A percentile compares a stretch with the other conserved stretches of the same genome.
Evolutionary conservation across 257 asterid species (phyloP).

Genomic region (Penstemon barbatus): DNA sequence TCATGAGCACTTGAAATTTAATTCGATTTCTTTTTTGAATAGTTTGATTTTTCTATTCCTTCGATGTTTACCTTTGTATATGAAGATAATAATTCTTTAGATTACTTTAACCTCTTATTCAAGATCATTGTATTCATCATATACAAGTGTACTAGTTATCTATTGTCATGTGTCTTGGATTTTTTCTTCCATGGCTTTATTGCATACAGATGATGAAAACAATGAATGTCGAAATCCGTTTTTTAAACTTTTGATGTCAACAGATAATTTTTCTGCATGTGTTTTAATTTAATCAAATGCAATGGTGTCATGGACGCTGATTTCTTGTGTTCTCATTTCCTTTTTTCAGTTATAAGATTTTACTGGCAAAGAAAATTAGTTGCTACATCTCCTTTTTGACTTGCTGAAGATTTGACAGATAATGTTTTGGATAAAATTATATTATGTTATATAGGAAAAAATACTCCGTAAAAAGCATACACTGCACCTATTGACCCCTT

Average conservation of each 20-base stretch:
- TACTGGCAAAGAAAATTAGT: not conserved
- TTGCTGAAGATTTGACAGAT: not conserved
- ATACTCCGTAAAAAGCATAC: not conserved
- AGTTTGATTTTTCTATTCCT: slow-evolving; percentile 1
- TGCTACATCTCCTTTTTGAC: slow-evolving; percentile 7
- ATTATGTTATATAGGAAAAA: not conserved
- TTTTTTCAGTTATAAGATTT: not conserved
- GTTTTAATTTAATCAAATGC: not conserved
- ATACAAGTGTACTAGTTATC: not conserved
- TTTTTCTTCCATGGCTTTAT: not conserved
- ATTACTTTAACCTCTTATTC: not conserved
- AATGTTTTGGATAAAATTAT: slow-evolving; percentile 3
- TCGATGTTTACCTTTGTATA: not conserved
- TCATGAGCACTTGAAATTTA: slow-evolving; percentile 17
- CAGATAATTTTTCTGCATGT: not conserved
- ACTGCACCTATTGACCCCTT: not conserved
- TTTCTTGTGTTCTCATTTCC: not conserved
- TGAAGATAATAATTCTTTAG: not conserved
- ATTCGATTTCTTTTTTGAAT: slow-evolving; percentile 9
- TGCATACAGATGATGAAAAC: not conserved
- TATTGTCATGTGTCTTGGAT: not conserved
- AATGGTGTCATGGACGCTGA: not conserved
- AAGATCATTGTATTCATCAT: slow-evolving; percentile 17
- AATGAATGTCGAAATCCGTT: not conserved
- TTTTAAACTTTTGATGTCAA: not conserved